Base-by-base conservation (phyloP, 306 rosid species). In the Canavalia ensiformis region DNA sequence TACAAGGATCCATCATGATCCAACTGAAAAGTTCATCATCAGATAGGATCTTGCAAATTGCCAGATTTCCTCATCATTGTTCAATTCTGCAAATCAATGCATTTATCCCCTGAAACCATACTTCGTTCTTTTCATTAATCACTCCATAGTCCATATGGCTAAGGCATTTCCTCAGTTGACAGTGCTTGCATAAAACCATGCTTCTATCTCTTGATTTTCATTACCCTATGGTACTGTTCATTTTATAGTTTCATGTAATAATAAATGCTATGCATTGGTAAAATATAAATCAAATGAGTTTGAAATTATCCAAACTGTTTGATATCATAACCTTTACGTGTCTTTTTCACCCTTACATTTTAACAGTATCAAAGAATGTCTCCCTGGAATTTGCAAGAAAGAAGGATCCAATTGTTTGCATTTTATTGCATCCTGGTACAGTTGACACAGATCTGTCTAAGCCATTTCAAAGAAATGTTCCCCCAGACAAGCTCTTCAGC, bases 361-460 rank as follows among this genome's bases (percentile, higher is more conserved):
- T 82, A 81, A 72, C 90, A 93, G 99, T 95, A 77, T 87, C 97
- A 4, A 93, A 90, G 90, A 90, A 86, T 7, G 59, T 89, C 44
- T 84, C 99, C 2, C 83, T 89, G 73, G 99, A 95, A 82, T 87
- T 95, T 68, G 94, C 90, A 25, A 73, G 97, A 71, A 93, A 79
- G 87, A 95, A 90, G 87, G 97, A 95, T 83, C 94, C 97, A 35
- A 88, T 93, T 46, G 52, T 69, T 7, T 93, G 93, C 90, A 88
- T 93, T 81, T 80, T 91, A 25, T 81, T 95, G 91, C 99, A 95
- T 79, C 97, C 99, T 18, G 99, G 97, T 75, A 95, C 99, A 3
- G 99, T 95, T 81, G 97, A 95, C 92, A 92, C 99, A 9, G 97
- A 92, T 89, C 95, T 95, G 59, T 95, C 99, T 18, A 89, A 63